A percentile compares a stretch with the other conserved stretches of the same genome.
Evolutionary conservation across 2,329 filamentous ascomycete genomes (phyloP).

Genomic region (Tolypocladium ophioglossoides): DNA sequence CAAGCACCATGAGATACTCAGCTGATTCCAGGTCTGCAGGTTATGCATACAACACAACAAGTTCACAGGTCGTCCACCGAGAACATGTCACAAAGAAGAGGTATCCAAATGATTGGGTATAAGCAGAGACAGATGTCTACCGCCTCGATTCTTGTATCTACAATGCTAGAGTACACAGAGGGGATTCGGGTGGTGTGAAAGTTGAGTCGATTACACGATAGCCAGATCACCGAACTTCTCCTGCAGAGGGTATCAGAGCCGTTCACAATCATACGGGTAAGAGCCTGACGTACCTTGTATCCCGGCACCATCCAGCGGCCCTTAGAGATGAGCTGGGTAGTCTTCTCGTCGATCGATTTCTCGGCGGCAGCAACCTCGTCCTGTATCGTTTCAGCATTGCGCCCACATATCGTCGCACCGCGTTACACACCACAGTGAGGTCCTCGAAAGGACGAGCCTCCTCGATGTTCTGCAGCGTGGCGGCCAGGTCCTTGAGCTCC

Average conservation of each 20-base stretch:
- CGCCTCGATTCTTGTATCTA: conserved; percentile 45
- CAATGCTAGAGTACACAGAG: conserved; percentile 60
- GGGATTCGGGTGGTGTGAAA: conserved; percentile 30
- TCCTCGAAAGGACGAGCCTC: conserved; percentile 91
- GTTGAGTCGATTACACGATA: conserved; percentile 59
- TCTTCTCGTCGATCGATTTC: conserved; percentile 97
- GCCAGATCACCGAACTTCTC: conserved; percentile 99
- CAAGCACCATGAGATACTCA: neutral
- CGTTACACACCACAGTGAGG: conserved; percentile 79
- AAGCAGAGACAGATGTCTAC: conserved; percentile 22
- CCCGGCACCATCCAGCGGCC: conserved; percentile 96
- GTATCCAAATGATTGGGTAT: conserved; percentile 14
- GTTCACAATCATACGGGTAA: neutral
- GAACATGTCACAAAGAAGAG: neutral
- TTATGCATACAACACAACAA: neutral
- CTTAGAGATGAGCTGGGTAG: conserved; percentile 87
- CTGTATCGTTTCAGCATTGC: conserved; percentile 34
- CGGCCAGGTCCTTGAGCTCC: conserved; percentile 86
- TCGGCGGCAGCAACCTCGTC: conserved; percentile 91
- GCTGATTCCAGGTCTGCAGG: neutral
- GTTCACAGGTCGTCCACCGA: neutral
- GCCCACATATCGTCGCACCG: neutral
- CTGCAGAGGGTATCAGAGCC: conserved; percentile 46
- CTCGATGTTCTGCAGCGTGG: conserved; percentile 96
- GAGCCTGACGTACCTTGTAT: conserved; percentile 70